Evolutionary conservation across 805 yeast genomes (phyloP).

Genomic region (Candida sanyiensis): DNA sequence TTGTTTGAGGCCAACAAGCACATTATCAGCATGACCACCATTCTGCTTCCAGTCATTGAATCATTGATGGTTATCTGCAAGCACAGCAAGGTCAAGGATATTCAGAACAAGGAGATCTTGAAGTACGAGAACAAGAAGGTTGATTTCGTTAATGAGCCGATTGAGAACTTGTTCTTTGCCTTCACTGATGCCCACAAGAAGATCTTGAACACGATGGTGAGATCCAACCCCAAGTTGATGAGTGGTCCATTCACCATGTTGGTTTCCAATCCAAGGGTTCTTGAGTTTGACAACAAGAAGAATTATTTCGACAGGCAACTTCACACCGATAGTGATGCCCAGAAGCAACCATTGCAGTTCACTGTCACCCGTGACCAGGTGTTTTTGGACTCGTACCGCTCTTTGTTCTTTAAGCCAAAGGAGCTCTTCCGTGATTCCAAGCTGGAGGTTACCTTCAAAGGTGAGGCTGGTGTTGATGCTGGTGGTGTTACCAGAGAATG

Average conservation of each 20-base stretch:
- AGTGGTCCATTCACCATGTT: constrained; percentile 91
- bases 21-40: constrained; percentile 65
- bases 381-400: constrained; percentile 82
- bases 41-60: constrained; percentile 80
- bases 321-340: constrained; percentile 39
- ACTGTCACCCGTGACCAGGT: constrained; percentile 84
- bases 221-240: constrained; percentile 87
- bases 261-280: constrained; percentile 78
- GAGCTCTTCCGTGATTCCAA: constrained; percentile 69
- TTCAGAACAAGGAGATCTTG: constrained; percentile 46
- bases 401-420: constrained; percentile 70
- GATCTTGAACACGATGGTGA: constrained; percentile 84
- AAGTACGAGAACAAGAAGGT: constrained; percentile 58
- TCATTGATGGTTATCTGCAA: constrained; percentile 95
- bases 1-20: constrained; percentile 54
- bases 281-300: constrained; percentile 92
- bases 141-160: constrained; percentile 69
- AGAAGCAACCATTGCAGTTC: constrained; percentile 47
- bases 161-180: constrained; percentile 72
- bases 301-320: constrained; percentile 75
- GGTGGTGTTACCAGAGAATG: constrained; percentile 98
- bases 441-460: constrained; percentile 77
- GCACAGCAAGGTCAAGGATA: constrained; percentile 60
- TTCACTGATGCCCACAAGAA: constrained; percentile 87
- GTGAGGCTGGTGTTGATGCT: constrained; percentile 96